Conservation (phyloP, 345 rosid genomes). For the Cardamine occulta region DNA sequence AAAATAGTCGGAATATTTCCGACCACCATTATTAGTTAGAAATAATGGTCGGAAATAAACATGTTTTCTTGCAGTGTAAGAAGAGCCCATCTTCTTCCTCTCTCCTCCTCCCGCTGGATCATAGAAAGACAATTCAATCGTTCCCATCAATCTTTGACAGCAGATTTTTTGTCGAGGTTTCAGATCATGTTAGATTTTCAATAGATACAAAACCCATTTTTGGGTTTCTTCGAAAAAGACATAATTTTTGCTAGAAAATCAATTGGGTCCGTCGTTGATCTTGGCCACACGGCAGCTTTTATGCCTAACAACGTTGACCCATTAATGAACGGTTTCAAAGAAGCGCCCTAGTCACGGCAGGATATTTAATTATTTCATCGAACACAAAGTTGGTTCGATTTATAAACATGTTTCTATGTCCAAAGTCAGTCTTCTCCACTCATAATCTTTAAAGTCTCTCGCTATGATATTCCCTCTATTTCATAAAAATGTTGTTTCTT, state of each 20-base stretch:
- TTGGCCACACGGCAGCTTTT: neutral
- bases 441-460: neutral
- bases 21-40: too few species aligned
- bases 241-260: neutral
- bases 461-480: neutral
- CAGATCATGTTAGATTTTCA: neutral
- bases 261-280: neutral
- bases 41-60: too few species aligned
- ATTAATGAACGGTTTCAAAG: neutral
- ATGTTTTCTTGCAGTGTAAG: too few species aligned
- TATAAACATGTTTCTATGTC: neutral
- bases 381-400: neutral
- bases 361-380: neutral
- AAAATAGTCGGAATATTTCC: too few species aligned
- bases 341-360: neutral
- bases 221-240: neutral
- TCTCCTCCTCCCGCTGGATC: too few species aligned
- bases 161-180: neutral
- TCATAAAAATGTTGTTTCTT: neutral
- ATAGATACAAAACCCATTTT: neutral
- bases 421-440: neutral
- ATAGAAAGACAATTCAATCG: too few species aligned
- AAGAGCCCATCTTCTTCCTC: too few species aligned
- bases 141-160: too few species aligned
- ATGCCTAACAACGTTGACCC: conserved; percentile 10